Base-by-base conservation (phyloP, 2,329 filamentous ascomycete species). In the Clonostachys rhizophaga region DNA sequence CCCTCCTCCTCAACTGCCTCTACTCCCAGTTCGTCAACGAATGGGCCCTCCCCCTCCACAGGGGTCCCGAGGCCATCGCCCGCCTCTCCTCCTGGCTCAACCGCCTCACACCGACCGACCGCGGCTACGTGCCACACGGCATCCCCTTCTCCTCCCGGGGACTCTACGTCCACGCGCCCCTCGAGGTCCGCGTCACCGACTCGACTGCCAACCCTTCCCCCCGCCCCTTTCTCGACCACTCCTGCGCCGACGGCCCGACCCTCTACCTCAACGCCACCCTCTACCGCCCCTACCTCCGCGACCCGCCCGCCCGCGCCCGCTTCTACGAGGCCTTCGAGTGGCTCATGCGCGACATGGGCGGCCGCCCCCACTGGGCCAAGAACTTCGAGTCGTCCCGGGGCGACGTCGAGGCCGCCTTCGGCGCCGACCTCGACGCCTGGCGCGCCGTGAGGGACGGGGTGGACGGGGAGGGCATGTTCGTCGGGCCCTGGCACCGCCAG, bases 1-100 rank as follows among this genome's bases (percentile, higher is more conserved):
- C 91, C 12, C 79, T 97, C 42, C 76, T 96, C 45, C 92, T 99
- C 88, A 94, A 99, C 71, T 99, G 94, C 60, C 79, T 97, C 6
- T 99, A 96, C 73, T 92, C 88, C n/a, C 94, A 99, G 62, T 96
- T 90, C 58, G 94, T 99, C 54, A 96, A 99, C 65, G 94, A 99
- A 65, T 99, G 94, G 94, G 92, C 92, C 1, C 78, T 99, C 7
- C 92, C 94, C 2, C 76, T 99, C 1, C 74, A 83, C 52, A 86
- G 87, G 55, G 94, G 94, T 0, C 92, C 92, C 13, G 91, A 96
- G 67, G 91, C 90, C 8, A 81, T 99, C 40, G 78, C 74, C 34
- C 83, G 94, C 10, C 77, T 99, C 12, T 88, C 86, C 37, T 86
- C 88, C 43, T 99, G 94, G 94, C 76, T 99, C 46, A 86, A 84